These are phyloP conservation scores for Pyrenophora teres DNA, from an alignment of 2,329 filamentous ascomycete genomes.

Conservation along the genomic window DNA sequence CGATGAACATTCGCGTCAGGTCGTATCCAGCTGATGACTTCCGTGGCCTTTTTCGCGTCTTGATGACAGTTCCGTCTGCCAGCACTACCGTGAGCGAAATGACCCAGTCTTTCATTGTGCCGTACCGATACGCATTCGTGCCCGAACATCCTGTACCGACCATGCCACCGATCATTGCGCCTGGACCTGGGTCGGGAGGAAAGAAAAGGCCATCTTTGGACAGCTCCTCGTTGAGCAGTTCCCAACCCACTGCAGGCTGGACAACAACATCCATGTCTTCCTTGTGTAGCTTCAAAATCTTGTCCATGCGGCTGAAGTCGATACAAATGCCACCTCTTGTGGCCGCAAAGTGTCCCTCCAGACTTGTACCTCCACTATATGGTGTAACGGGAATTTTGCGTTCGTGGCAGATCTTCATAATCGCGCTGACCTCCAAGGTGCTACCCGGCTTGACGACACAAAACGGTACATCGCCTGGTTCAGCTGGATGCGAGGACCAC, in stretches of 20 bases:
- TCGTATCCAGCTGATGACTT: slow-evolving; percentile 94
- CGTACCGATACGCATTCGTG: slow-evolving; percentile 90
- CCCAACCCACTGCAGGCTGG: slow-evolving; percentile 79
- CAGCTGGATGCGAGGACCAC: slow-evolving; percentile 62
- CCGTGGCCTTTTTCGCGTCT: slow-evolving; percentile 82
- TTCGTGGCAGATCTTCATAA: slow-evolving; percentile 87
- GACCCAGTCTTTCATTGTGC: slow-evolving; percentile 95
- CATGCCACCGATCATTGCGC: slow-evolving; percentile 91
- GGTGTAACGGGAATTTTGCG: slow-evolving; percentile 82
- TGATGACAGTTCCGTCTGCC: slow-evolving; percentile 87
- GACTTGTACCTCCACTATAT: slow-evolving; percentile 84
- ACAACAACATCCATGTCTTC: slow-evolving; percentile 64
- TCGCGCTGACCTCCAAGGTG: slow-evolving; percentile 81
- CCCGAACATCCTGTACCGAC: slow-evolving; percentile 77
- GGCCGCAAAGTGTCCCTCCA: slow-evolving; percentile 87
- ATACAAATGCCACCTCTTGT: slow-evolving; percentile 83
- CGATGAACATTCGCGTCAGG: slow-evolving; percentile 85
- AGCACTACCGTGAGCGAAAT: slow-evolving; percentile 83
- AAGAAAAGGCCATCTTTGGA: slow-evolving; percentile 79
- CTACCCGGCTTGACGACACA: slow-evolving; percentile 75
- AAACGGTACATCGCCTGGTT: slow-evolving; percentile 53
- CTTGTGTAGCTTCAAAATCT: slow-evolving; percentile 76
- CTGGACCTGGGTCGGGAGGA: slow-evolving; percentile 87
- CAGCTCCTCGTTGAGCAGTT: slow-evolving; percentile 79
- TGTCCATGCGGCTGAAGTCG: slow-evolving; percentile 85